These are phyloP conservation scores for Zoysia pacifica DNA, from an alignment of 176 grass and related monocot species.

Conservation along the genomic window DNA sequence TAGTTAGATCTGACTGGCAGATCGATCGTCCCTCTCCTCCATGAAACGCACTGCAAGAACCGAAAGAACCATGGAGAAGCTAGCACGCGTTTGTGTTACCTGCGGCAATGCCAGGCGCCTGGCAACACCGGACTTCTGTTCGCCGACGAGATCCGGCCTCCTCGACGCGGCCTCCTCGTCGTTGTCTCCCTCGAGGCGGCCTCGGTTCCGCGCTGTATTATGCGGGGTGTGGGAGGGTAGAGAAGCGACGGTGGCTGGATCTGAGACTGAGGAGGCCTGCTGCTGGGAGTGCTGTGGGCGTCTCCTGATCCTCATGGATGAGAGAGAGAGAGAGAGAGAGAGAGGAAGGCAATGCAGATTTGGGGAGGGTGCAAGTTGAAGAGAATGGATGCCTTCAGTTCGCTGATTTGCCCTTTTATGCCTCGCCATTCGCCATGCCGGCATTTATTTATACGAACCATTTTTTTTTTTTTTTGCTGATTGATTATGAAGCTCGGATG, in stretches of 20 bases:
- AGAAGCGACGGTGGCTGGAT: conserved; percentile 24
- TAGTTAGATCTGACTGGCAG: conserved; percentile 37
- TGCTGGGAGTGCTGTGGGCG: conserved; percentile 37
- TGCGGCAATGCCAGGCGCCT: conserved; percentile 48
- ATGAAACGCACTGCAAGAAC: conserved; percentile 32
- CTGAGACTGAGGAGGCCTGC: conserved; percentile 49
- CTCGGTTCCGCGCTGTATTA: conserved; percentile 30
- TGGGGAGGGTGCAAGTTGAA: conserved; percentile 72
- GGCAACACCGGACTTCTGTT: conserved; percentile 15
- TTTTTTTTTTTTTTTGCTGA: neutral
- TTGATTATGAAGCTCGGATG: neutral
- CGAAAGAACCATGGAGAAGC: neutral
- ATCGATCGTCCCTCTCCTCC: neutral
- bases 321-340: conserved; percentile 19
- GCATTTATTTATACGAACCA: conserved; percentile 39
- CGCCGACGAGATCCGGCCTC: conserved; percentile 50
- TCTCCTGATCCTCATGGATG: conserved; percentile 87
- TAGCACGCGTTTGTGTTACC: conserved; percentile 15
- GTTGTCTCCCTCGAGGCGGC: conserved; percentile 4
- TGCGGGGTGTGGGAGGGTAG: conserved; percentile 33
- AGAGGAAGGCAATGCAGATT: conserved; percentile 33
- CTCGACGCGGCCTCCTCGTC: neutral
- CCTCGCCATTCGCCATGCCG: conserved; percentile 16
- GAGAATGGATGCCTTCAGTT: conserved; percentile 45
- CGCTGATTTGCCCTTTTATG: conserved; percentile 22